phyloP scores from a whole-genome alignment of 495 filamentous ascomycete species.

The Tricharina praecox region DNA sequence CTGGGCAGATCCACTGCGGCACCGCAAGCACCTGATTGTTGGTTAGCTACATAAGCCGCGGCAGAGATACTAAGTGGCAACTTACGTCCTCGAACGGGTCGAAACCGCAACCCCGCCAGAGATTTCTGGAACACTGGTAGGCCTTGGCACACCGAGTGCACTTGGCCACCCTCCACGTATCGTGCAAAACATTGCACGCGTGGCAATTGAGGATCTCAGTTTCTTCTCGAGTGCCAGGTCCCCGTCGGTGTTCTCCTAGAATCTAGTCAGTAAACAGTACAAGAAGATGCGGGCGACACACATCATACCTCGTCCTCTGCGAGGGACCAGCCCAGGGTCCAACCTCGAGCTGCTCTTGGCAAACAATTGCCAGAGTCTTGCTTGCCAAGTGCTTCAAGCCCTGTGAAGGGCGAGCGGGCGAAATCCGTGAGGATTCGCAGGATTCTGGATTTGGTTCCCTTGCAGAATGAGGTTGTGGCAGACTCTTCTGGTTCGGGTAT shows the following conservation, averaged over 20 bases:
- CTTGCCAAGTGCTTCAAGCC: conserved; percentile 42
- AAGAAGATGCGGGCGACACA: neutral
- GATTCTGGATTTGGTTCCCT: conserved; percentile 46
- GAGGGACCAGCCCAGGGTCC: conserved; percentile 48
- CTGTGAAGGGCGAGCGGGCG: conserved; percentile 40
- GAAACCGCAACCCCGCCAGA: conserved; percentile 78
- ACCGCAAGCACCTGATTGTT: no score
- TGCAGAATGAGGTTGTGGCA: no score
- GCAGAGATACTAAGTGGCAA: no score
- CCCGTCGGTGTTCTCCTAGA: conserved; percentile 35
- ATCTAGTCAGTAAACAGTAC: neutral
- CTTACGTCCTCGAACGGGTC: conserved; percentile 38
- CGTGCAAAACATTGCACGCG: conserved; percentile 58
- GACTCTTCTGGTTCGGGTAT: no score
- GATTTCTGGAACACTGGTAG: conserved; percentile 77
- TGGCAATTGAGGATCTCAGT: conserved; percentile 43
- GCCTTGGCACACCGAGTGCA: conserved; percentile 56
- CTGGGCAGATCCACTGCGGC: conserved; percentile 80
- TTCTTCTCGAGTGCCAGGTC: conserved; percentile 34
- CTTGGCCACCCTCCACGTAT: conserved; percentile 59
- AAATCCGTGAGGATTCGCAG: conserved; percentile 37
- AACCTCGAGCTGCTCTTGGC: conserved; percentile 62
- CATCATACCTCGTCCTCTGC: conserved; percentile 24
- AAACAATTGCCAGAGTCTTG: conserved; percentile 72
- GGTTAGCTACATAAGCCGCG: no score